Conservation (phyloP, 2,329 filamentous ascomycete genomes). For the Fusarium chlamydosporum region DNA sequence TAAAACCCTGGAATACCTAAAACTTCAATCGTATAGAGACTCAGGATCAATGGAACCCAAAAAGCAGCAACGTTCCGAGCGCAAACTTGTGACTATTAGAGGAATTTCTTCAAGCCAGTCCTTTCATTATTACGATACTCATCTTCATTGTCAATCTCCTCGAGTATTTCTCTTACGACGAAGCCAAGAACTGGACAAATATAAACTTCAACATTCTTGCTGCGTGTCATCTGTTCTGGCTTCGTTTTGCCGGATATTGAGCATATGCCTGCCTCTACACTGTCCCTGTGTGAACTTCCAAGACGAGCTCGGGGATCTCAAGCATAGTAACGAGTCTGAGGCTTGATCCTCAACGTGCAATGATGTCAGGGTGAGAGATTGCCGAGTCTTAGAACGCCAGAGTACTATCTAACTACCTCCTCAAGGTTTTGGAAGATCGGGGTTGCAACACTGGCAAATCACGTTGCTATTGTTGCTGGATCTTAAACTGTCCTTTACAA, state of each 20-base stretch:
- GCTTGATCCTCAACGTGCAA: neutral
- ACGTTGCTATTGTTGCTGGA: too few relatives aligned
- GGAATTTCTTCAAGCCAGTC: neutral
- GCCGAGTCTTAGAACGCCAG: too few relatives aligned
- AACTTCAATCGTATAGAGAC: neutral
- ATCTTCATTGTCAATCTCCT: neutral
- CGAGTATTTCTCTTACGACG: neutral
- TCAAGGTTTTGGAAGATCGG: neutral
- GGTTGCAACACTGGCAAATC: too few relatives aligned
- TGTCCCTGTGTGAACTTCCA: neutral
- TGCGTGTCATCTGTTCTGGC: neutral
- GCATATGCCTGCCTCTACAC: neutral
- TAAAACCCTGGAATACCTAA: neutral
- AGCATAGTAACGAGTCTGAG: neutral
- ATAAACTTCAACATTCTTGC: conserved; percentile 5
- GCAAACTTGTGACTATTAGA: neutral
- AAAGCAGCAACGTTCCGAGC: neutral
- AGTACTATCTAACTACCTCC: neutral
- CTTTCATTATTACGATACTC: neutral
- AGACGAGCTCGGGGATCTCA: neutral
- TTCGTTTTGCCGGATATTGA: neutral
- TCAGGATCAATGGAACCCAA: neutral
- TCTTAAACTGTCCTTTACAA: too few relatives aligned
- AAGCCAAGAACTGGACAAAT: neutral
- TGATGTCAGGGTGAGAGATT: neutral